These are phyloP conservation scores for Solanum chiquidenum DNA, from an alignment of 257 asterid species.

Conservation along the genomic window DNA sequence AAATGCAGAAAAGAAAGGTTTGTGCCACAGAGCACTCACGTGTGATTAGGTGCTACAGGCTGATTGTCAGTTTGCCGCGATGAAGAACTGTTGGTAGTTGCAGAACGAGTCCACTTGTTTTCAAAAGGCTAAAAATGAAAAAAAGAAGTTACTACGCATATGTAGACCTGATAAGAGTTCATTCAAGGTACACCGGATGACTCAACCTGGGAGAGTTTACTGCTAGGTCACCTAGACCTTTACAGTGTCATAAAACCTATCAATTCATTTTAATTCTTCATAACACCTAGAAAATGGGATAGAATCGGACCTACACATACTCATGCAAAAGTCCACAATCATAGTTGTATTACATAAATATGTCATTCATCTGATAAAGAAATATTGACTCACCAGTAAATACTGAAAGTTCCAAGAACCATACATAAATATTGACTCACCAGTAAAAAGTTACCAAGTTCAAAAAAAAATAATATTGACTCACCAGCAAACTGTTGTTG, in stretches of 20 bases:
- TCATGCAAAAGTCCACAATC: background rate
- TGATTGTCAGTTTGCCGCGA: slow-evolving; percentile 49
- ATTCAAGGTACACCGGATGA: background rate
- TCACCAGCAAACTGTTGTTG: background rate
- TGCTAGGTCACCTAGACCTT: background rate
- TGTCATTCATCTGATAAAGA: background rate
- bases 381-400: background rate
- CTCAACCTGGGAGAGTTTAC: background rate
- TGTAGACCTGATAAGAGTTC: background rate
- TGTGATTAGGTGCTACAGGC: slow-evolving; percentile 47
- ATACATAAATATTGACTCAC: background rate
- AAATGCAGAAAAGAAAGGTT: background rate
- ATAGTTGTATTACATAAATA: background rate
- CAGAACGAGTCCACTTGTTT: slow-evolving; percentile 72
- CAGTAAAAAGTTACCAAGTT: background rate
- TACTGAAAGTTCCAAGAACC: background rate
- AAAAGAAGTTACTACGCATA: background rate
- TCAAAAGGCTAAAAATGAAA: slow-evolving; percentile 51
- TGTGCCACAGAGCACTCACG: slow-evolving; percentile 26
- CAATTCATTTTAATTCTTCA: background rate
- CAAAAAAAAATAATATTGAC: background rate
- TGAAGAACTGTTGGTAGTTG: slow-evolving; percentile 31
- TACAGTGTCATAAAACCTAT: background rate
- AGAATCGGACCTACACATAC: background rate
- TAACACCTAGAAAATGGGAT: background rate